A percentile compares a stretch with the other conserved stretches of the same genome.
Evolutionary conservation across 2,329 filamentous ascomycete genomes (phyloP).

Genomic region (Fusarium domesticum): DNA sequence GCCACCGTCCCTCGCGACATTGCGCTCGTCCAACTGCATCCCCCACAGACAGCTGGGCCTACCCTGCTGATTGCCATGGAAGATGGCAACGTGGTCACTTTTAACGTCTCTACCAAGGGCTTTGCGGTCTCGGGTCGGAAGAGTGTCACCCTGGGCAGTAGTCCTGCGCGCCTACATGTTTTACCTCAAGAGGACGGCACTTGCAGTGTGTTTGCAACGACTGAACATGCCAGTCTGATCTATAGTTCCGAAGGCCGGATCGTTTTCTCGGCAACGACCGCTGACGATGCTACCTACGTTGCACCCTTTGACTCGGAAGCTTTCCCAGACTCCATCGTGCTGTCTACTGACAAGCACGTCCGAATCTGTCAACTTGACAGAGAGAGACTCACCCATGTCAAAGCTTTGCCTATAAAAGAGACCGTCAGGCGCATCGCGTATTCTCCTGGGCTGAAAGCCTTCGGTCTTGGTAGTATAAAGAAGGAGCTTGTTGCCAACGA

Average conservation of each 20-base stretch:
- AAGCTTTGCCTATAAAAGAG: conserved; percentile 72
- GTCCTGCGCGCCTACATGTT: conserved; percentile 76
- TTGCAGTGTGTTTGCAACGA: conserved; percentile 86
- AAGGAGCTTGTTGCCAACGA: conserved; percentile 67
- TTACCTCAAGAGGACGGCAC: conserved; percentile 66
- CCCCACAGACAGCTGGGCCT: conserved; percentile 53
- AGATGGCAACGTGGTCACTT: conserved; percentile 86
- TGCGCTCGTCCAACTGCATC: conserved; percentile 73
- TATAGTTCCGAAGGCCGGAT: conserved; percentile 85
- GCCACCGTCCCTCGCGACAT: conserved; percentile 81
- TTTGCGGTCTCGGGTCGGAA: conserved; percentile 69
- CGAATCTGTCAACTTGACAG: conserved; percentile 80
- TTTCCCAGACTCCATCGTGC: conserved; percentile 75
- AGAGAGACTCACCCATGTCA: conserved; percentile 84
- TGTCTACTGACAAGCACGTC: conserved; percentile 74
- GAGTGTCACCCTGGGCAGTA: conserved; percentile 79
- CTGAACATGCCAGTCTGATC: conserved; percentile 90
- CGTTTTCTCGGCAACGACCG: conserved; percentile 90
- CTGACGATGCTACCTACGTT: conserved; percentile 77
- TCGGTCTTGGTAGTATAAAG: conserved; percentile 82
- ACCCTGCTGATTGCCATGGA: conserved; percentile 89
- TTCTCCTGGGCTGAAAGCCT: conserved; percentile 72
- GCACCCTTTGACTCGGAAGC: conserved; percentile 79
- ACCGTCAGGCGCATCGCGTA: conserved; percentile 87
- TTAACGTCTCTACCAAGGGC: conserved; percentile 62